Percentiles rank a stretch among this genome's conserved stretches.
Evolutionary conservation across 805 yeast species (phyloP).

Genomic region (Ogataea kodamae): DNA sequence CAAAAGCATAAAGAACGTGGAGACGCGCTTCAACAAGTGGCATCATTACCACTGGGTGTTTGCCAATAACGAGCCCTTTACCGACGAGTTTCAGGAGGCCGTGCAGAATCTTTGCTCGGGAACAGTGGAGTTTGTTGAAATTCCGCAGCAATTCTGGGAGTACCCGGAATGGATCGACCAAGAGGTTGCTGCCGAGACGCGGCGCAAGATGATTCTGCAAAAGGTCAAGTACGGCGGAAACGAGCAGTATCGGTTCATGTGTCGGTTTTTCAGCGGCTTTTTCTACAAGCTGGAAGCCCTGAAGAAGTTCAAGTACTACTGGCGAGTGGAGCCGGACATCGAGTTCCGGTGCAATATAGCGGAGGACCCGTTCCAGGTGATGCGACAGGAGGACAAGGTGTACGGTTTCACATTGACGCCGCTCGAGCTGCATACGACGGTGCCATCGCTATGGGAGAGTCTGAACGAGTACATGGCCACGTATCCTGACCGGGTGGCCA

Average conservation of each 20-base stretch:
- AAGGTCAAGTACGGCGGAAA: slow-evolving; percentile 45
- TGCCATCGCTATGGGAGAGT: slow-evolving; percentile 47
- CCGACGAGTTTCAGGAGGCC: slow-evolving; percentile 47
- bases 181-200: slow-evolving; percentile 42
- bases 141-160: slow-evolving; percentile 62
- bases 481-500: slow-evolving; percentile 44
- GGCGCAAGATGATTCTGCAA: slow-evolving; percentile 42
- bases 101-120: slow-evolving; percentile 54
- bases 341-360: slow-evolving; percentile 54
- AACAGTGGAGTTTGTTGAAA: slow-evolving; percentile 51
- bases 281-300: slow-evolving; percentile 48
- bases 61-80: slow-evolving; percentile 62
- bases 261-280: slow-evolving; percentile 70
- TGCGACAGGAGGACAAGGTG: slow-evolving; percentile 40
- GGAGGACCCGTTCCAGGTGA: slow-evolving; percentile 48
- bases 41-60: slow-evolving; percentile 74
- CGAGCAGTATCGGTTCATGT: slow-evolving; percentile 58
- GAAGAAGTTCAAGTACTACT: slow-evolving; percentile 49
- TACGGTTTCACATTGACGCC: slow-evolving; percentile 53
- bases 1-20: slow-evolving; percentile 54
- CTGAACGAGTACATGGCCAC: slow-evolving; percentile 43
- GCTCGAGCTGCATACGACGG: slow-evolving; percentile 49
- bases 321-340: slow-evolving; percentile 61
- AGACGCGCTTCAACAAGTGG: slow-evolving; percentile 58
- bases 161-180: slow-evolving; percentile 64